A percentile compares a stretch with the other conserved stretches of the same genome.
Evolutionary conservation across 2,329 filamentous ascomycete species (phyloP).

Genomic region (Alternaria metachromatica): DNA sequence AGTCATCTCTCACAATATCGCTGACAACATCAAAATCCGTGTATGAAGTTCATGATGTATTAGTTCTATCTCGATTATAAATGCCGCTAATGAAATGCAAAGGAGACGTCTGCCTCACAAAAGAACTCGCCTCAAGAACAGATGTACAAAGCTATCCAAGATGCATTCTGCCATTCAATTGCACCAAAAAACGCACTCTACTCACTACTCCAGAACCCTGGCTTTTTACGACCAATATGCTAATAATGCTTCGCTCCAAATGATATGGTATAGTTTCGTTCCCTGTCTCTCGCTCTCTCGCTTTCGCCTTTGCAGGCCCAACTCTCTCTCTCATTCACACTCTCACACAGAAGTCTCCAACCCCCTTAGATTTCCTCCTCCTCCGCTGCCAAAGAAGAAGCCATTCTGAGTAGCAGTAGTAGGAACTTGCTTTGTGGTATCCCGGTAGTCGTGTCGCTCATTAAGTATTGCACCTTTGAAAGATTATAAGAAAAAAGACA

Average conservation of each 20-base stretch:
- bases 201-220: conserved; percentile 12
- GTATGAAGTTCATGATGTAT: background rate
- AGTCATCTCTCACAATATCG: background rate
- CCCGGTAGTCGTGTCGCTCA: conserved; percentile 48
- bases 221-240: conserved; percentile 11
- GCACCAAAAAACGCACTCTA: conserved; percentile 22
- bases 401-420: conserved; percentile 33
- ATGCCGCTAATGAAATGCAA: background rate
- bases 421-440: conserved; percentile 35
- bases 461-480: conserved; percentile 45
- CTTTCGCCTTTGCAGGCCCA: conserved; percentile 3
- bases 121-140: background rate
- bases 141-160: background rate
- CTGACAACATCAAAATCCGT: background rate
- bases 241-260: conserved; percentile 30
- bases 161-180: conserved; percentile 26
- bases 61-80: background rate
- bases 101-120: no score
- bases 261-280: conserved; percentile 40
- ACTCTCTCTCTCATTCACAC: conserved; percentile 1
- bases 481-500: conserved; percentile 33
- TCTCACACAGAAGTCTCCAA: conserved; percentile 19
- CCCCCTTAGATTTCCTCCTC: conserved; percentile 32
- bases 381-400: conserved; percentile 24
- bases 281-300: background rate